These are phyloP conservation scores for Triticum turgidum DNA, from an alignment of 176 grass and related monocot genomes.

Conservation along the genomic window DNA sequence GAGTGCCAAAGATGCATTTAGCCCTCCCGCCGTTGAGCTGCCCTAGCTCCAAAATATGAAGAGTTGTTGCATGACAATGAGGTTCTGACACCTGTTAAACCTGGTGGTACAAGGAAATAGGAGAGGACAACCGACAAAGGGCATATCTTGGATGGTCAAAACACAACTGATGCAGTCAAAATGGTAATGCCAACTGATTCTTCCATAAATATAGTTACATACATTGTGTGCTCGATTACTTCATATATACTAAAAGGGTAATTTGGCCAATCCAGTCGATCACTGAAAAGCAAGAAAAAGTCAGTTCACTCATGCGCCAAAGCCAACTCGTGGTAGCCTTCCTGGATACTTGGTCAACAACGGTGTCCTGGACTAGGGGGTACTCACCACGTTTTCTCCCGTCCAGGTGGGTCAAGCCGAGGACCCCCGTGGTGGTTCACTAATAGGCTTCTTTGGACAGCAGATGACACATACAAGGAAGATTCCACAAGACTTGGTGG, in stretches of 20 bases:
- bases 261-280: no score
- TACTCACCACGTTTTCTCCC: no score
- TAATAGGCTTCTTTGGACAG: no score
- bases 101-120: conserved; percentile 83
- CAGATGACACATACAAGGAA: no score
- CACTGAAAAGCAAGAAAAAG: no score
- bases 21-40: conserved; percentile 47
- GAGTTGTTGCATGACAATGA: conserved; percentile 85
- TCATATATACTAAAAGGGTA: background rate
- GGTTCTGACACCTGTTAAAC: conserved; percentile 69
- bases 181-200: conserved; percentile 43
- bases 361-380: no score
- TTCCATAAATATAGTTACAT: conserved; percentile 32
- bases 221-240: conserved; percentile 4
- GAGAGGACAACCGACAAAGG: conserved; percentile 86
- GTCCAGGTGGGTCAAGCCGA: no score
- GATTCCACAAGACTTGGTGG: no score
- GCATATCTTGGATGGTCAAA: conserved; percentile 98
- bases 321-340: no score
- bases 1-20: conserved; percentile 23
- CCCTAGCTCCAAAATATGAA: conserved; percentile 73
- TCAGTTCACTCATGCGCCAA: no score
- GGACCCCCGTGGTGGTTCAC: no score
- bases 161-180: conserved; percentile 88
- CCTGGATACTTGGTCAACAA: no score